phyloP scores from a whole-genome alignment of 2,329 filamentous ascomycete species.

The Epichloe bromicola region DNA sequence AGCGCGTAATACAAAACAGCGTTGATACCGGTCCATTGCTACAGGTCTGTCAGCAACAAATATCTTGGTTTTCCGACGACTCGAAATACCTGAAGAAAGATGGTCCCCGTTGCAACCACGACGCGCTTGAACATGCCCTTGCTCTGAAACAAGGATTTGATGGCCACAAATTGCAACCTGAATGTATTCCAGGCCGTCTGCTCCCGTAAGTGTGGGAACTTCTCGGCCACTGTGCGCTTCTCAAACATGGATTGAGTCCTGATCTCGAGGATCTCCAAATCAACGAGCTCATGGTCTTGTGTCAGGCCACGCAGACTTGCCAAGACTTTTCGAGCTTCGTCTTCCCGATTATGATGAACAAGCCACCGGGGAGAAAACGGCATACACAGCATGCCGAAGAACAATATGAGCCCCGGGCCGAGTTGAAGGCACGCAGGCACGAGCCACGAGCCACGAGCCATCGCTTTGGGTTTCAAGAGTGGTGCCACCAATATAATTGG shows the following conservation, averaged over 20 bases:
- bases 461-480: too few species aligned
- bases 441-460: too few species aligned
- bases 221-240: conserved; percentile 26
- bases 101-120: not conserved
- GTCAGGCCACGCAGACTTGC: conserved; percentile 48
- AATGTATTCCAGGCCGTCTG: conserved; percentile 49
- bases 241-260: too few species aligned
- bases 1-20: conserved; percentile 58
- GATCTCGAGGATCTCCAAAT: too few species aligned
- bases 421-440: too few species aligned
- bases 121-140: not conserved
- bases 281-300: too few species aligned
- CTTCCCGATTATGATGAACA: conserved; percentile 54
- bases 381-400: conserved; percentile 60
- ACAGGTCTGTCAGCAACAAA: not conserved
- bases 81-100: not conserved
- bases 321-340: conserved; percentile 38
- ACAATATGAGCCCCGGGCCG: too few species aligned
- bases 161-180: conserved; percentile 57
- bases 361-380: conserved; percentile 69
- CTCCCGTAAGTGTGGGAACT: conserved; percentile 52
- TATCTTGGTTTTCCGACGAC: not conserved
- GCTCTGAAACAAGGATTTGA: not conserved
- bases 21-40: conserved; percentile 32
- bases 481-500: too few species aligned